Evolutionary conservation across 1,139 yeast species (phyloP).

Genomic region (Barnettozyma hawaiiensis): DNA sequence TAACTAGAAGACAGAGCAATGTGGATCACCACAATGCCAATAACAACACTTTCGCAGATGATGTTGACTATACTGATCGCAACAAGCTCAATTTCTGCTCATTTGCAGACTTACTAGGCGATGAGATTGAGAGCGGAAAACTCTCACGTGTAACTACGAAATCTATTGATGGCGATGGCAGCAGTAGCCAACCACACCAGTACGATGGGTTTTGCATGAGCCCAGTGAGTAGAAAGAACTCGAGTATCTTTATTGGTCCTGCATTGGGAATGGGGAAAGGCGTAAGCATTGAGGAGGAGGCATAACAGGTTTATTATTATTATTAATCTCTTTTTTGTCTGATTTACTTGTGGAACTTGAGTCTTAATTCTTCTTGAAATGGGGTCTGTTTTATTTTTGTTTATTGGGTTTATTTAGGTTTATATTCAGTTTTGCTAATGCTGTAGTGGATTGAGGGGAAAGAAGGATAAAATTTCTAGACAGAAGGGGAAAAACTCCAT

Average conservation of each 20-base stretch:
- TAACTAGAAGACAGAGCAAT: conserved; percentile 9
- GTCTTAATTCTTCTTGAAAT: no score
- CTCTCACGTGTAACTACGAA: conserved; percentile 4
- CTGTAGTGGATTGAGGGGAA: no score
- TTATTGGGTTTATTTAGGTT: no score
- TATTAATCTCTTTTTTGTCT: no score
- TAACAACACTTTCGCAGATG: conserved; percentile 1
- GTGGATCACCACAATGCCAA: not conserved
- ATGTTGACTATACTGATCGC: conserved; percentile 22
- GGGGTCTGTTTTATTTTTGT: no score
- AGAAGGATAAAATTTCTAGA: no score
- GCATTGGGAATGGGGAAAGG: conserved; percentile 10
- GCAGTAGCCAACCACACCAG: no score
- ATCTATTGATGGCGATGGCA: not conserved
- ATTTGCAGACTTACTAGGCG: conserved; percentile 22
- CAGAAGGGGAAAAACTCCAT: no score
- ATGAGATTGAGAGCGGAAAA: conserved; percentile 14
- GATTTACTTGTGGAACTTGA: no score
- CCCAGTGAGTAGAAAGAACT: conserved; percentile 16
- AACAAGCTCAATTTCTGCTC: conserved; percentile 23
- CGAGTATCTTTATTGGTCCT: conserved; percentile 18
- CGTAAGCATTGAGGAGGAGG: conserved; percentile 3
- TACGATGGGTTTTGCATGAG: not conserved
- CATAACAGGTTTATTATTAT: not conserved
- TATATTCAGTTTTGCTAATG: no score